These are phyloP conservation scores for Crithidia thermophila DNA, from an alignment of 208 protist species.

Conservation along the genomic window DNA sequence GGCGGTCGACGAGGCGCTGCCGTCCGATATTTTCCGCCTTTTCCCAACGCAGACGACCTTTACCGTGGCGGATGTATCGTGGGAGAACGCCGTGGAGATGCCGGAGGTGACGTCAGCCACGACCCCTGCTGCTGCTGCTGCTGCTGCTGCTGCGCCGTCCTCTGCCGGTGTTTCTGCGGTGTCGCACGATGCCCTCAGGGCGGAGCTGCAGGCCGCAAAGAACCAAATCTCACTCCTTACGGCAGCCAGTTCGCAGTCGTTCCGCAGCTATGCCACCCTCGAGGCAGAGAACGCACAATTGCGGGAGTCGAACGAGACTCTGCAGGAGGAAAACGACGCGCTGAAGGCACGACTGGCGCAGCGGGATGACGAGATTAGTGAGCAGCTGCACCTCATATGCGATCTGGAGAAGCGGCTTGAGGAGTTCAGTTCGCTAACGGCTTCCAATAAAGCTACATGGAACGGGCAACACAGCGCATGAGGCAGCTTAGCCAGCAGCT, in stretches of 20 bases:
- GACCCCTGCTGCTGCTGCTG: not conserved
- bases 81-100: not conserved
- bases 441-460: not conserved
- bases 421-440: slow-evolving; percentile 13
- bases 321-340: slow-evolving; percentile 40
- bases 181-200: slow-evolving; percentile 5
- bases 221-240: slow-evolving; percentile 73
- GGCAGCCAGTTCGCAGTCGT: slow-evolving; percentile 41
- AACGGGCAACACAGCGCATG: not conserved
- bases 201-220: slow-evolving; percentile 47
- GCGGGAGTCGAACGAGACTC: slow-evolving; percentile 22
- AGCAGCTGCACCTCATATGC: slow-evolving; percentile 53
- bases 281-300: slow-evolving; percentile 57
- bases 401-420: slow-evolving; percentile 38
- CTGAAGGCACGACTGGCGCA: slow-evolving; percentile 37
- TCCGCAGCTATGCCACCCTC: slow-evolving; percentile 42
- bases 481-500: not conserved
- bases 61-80: not conserved
- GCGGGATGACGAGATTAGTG: slow-evolving; percentile 39
- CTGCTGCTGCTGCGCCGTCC: not conserved
- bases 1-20: slow-evolving; percentile 1
- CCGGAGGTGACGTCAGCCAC: not conserved
- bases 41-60: slow-evolving; percentile 27
- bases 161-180: not conserved
- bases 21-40: slow-evolving; percentile 11